Evolutionary conservation across 129 eudicot species (phyloP), one percentile per base, ranked within the genome.

Genomic region (Tagetes erecta): DNA sequence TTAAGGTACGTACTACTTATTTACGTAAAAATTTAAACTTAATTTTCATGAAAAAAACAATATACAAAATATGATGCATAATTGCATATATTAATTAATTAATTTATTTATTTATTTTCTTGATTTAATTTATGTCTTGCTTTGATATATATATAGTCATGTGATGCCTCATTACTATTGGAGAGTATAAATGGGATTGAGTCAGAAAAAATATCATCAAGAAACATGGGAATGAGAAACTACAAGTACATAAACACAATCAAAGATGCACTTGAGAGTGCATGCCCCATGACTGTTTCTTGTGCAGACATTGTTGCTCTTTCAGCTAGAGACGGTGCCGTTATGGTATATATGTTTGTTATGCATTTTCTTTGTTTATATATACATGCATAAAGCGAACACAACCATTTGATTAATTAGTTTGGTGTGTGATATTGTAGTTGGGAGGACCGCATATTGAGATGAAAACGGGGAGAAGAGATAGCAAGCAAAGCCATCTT

Each of bases 261-360:
- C 78, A 92, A 92, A 81, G 75, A 72, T 37, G 94, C 96, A 31
- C 49, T 92, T 8, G 98, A 92, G 78, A 67, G 56, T 9, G 83
- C 78, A 64, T 92, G 98, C 68, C 98, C 98, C 5, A 55, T 35
- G 76, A 87, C 93, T 9, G 97, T 92, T 78, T 92, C 96, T 52
- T 91, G 97, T 77, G 97, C 97, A 13, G 97, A 91, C 74, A 75
- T 88, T 52, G 79, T 91, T 56, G 97, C 96, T 63, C 97, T 92
- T 75, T 84, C 96, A 3, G 97, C 97, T 13, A 81, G 97, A 77
- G 96, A 92, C 36, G 97, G 94, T 36, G 80, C 64, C 40, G 82
- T 78, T 44, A 27, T 85, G 94, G 97, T 92, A 92, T 67, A 56
- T 35, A 11, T 2, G 46, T 44, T 44, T 7, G 30, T 1, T 4